Conservation (phyloP, 441 rosid genomes). For the Erodium moschatum region DNA sequence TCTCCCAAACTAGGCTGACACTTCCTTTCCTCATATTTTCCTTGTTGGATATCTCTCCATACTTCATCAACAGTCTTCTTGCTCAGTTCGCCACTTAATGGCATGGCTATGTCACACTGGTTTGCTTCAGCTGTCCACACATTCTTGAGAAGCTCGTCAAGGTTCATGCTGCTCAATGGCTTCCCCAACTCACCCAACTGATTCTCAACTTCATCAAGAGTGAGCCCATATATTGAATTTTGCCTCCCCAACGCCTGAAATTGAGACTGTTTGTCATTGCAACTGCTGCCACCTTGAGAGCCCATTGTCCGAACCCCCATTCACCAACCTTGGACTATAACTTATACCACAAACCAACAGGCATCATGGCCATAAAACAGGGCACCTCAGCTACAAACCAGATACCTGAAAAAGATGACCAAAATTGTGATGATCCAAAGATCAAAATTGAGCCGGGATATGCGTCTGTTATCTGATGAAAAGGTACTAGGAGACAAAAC, state of each 20-base stretch:
- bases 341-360: background rate
- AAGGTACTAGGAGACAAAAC: background rate
- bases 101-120: background rate
- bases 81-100: background rate
- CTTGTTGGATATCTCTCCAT: constrained; percentile 5
- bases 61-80: constrained; percentile 7
- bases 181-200: constrained; percentile 26
- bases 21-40: background rate
- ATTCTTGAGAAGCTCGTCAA: constrained; percentile 26
- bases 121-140: constrained; percentile 23
- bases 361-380: background rate
- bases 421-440: background rate
- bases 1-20: constrained; percentile 4
- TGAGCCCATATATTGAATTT: constrained; percentile 21
- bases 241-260: background rate
- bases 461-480: background rate
- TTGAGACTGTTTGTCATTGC: background rate
- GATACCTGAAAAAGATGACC: background rate
- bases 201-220: constrained; percentile 24
- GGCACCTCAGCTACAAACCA: background rate
- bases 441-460: background rate
- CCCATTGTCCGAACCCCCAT: constrained; percentile 10
- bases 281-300: constrained; percentile 1
- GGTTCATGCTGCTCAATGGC: constrained; percentile 26
- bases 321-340: background rate